Percentiles rank a stretch among this genome's conserved stretches.
phyloP scores from a whole-genome alignment of 108 stramenopile genomes.

The Fragilariopsis cylindrus region DNA sequence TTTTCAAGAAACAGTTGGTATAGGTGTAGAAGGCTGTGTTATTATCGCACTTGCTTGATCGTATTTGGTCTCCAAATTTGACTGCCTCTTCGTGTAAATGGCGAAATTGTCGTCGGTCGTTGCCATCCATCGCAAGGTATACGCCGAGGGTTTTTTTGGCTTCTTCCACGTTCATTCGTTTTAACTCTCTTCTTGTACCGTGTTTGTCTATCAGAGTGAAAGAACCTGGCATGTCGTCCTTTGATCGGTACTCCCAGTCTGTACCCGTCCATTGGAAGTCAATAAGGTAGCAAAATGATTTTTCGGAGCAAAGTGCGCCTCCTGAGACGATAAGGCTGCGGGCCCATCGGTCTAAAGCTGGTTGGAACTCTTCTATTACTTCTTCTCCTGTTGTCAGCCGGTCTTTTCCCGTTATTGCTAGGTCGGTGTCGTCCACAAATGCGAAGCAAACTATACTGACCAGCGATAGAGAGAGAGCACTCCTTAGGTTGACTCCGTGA shows the following conservation, averaged over 20 bases:
- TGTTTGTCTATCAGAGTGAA: neutral
- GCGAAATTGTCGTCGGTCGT: neutral
- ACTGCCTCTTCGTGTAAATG: too few relatives aligned
- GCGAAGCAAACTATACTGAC: constrained; percentile 10
- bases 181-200: neutral
- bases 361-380: neutral
- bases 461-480: neutral
- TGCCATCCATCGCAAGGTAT: constrained; percentile 8
- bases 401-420: too few relatives aligned
- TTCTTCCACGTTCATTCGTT: neutral
- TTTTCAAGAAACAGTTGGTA: too few relatives aligned
- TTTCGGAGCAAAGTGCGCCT: neutral
- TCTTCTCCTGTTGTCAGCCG: too few relatives aligned
- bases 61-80: too few relatives aligned
- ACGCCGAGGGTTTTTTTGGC: constrained; percentile 4
- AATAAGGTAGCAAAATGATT: constrained; percentile 12
- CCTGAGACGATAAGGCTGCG: neutral
- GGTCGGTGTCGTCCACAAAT: constrained; percentile 14
- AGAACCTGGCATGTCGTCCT: neutral
- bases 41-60: too few relatives aligned
- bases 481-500: constrained; percentile 3
- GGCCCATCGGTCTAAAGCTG: neutral
- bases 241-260: constrained; percentile 1
- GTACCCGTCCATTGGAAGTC: constrained; percentile 9
- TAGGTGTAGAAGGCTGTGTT: too few relatives aligned